Conservation (phyloP, 805 yeast species). For the Candida qinlingensis region DNA sequence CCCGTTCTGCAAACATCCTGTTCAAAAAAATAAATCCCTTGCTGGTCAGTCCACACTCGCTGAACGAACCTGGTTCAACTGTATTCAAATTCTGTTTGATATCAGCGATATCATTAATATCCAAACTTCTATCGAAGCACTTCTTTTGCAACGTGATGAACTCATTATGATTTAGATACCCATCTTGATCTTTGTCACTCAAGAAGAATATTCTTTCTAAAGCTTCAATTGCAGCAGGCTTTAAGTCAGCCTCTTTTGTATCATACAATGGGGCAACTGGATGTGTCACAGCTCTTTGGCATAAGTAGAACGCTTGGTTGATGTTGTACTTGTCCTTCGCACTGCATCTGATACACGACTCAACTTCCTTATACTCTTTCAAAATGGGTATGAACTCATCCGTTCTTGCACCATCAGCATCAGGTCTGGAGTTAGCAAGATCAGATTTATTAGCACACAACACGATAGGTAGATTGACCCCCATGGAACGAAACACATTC, state of each 20-base stretch:
- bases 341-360: constrained; percentile 83
- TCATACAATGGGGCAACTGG: constrained; percentile 93
- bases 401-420: constrained; percentile 43
- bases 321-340: constrained; percentile 83
- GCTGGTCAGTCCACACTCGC: constrained; percentile 53
- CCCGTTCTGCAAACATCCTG: constrained; percentile 80
- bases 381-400: constrained; percentile 85
- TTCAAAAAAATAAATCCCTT: constrained; percentile 76
- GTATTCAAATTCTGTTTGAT: constrained; percentile 34
- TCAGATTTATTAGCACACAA: constrained; percentile 83
- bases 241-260: constrained; percentile 79
- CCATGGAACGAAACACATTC: constrained; percentile 86
- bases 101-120: constrained; percentile 42
- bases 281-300: constrained; percentile 88
- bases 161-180: constrained; percentile 66
- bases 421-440: constrained; percentile 28
- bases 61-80: constrained; percentile 28
- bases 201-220: constrained; percentile 76
- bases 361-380: constrained; percentile 90
- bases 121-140: constrained; percentile 63
- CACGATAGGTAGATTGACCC: constrained; percentile 91
- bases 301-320: constrained; percentile 85
- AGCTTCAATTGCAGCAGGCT: constrained; percentile 72
- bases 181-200: constrained; percentile 90
- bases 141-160: constrained; percentile 62